Conservation (phyloP, 1,139 yeast species). For the Saccharomycopsis phalli region DNA sequence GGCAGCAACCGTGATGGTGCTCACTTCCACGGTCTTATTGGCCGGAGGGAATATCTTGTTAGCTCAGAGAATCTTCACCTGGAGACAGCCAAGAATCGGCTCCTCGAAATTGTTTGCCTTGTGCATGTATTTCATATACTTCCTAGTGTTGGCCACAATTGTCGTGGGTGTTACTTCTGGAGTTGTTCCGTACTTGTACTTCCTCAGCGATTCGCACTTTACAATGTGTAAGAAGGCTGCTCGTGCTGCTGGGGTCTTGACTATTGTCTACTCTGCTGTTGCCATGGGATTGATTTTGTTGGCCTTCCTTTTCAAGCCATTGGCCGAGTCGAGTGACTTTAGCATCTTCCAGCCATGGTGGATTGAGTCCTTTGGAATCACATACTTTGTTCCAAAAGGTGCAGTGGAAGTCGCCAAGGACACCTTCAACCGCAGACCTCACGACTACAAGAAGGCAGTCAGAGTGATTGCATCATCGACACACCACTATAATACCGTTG, state of each 20-base stretch:
- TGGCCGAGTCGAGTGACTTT: constrained; percentile 42
- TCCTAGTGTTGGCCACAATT: constrained; percentile 48
- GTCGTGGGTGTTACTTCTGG: constrained; percentile 64
- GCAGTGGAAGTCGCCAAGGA: constrained; percentile 43
- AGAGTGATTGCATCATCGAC: constrained; percentile 35
- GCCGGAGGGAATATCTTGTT: constrained; percentile 55
- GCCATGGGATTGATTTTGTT: constrained; percentile 33
- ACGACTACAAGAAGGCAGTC: constrained; percentile 33
- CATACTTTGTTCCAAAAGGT: constrained; percentile 44
- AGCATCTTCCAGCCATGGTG: constrained; percentile 72
- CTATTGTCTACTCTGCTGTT: constrained; percentile 48
- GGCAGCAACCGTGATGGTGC: constrained; percentile 49
- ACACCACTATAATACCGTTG: constrained; percentile 31
- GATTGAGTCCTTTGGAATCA: constrained; percentile 55
- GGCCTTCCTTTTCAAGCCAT: constrained; percentile 50
- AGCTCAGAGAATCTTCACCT: constrained; percentile 71
- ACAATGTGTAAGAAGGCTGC: constrained; percentile 48
- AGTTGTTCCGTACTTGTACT: constrained; percentile 53
- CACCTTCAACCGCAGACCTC: constrained; percentile 44
- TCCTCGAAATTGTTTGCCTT: constrained; percentile 45
- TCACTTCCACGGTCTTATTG: constrained; percentile 47
- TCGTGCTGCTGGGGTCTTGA: constrained; percentile 48
- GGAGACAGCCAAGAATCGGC: constrained; percentile 79
- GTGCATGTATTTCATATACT: constrained; percentile 44
- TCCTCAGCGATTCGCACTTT: constrained; percentile 38